These are phyloP conservation scores for Porcisia deanei DNA, from an alignment of 208 protist genomes.

Conservation along the genomic window DNA sequence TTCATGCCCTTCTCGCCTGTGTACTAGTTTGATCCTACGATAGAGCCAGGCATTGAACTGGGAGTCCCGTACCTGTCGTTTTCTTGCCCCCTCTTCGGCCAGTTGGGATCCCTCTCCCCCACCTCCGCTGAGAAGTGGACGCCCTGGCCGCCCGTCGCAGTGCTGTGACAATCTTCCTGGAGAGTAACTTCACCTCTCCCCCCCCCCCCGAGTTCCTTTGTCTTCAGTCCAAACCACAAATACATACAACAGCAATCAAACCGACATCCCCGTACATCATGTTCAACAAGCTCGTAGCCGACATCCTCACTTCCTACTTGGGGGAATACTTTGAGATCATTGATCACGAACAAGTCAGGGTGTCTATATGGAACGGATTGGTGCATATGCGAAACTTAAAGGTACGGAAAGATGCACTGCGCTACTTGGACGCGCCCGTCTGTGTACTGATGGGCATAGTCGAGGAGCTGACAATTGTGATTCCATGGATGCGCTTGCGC, in stretches of 20 bases:
- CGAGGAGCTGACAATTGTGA: slow-evolving; percentile 62
- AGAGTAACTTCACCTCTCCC: neutral
- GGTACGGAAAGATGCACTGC: slow-evolving; percentile 68
- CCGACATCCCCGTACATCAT: slow-evolving; percentile 22
- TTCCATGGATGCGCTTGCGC: slow-evolving; percentile 78
- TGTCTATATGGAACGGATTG: slow-evolving; percentile 80
- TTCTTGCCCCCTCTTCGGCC: too few relatives aligned
- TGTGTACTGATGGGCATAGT: slow-evolving; percentile 67
- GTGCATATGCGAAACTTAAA: slow-evolving; percentile 64
- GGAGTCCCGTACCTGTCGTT: too few relatives aligned
- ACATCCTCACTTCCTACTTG: slow-evolving; percentile 73
- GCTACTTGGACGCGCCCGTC: slow-evolving; percentile 57
- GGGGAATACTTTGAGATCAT: slow-evolving; percentile 87
- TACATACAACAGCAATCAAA: too few relatives aligned
- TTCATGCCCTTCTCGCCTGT: neutral
- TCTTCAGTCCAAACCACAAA: too few relatives aligned
- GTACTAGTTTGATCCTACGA: too few relatives aligned
- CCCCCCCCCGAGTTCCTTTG: neutral
- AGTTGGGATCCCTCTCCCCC: too few relatives aligned
- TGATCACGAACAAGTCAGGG: slow-evolving; percentile 81
- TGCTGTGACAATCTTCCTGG: too few relatives aligned
- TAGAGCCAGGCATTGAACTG: too few relatives aligned
- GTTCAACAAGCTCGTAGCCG: slow-evolving; percentile 82
- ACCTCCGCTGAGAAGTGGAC: too few relatives aligned
- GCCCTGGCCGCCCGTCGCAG: too few relatives aligned